phyloP scores from a whole-genome alignment of 768 basidiomycete species.

The Artomyces pyxidatus region DNA sequence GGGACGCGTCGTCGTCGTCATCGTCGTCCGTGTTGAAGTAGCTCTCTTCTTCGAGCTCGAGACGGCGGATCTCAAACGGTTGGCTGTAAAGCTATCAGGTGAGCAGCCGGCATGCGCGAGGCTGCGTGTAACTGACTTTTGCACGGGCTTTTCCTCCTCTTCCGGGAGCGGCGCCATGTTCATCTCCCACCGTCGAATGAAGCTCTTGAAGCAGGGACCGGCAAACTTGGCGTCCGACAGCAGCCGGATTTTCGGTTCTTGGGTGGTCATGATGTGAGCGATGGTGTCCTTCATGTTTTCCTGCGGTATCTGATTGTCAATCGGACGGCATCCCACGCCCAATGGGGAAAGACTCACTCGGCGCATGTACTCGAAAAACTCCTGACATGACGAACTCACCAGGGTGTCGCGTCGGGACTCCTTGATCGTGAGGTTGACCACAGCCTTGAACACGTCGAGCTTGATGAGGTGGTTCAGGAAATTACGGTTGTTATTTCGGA shows the following conservation, averaged over 20 bases:
- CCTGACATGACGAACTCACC: slow-evolving; percentile 90
- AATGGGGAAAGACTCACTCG: slow-evolving; percentile 41
- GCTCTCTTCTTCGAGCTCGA: slow-evolving; percentile 80
- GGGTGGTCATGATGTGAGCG: slow-evolving; percentile 71
- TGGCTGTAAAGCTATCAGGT: background rate
- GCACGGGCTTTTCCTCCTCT: slow-evolving; percentile 32
- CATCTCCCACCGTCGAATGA: slow-evolving; percentile 84
- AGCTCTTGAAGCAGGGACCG: slow-evolving; percentile 57
- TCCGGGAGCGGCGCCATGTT: slow-evolving; percentile 74
- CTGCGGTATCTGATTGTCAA: slow-evolving; percentile 29
- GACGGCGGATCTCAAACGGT: slow-evolving; percentile 29
- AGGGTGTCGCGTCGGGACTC: slow-evolving; percentile 88
- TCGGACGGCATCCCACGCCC: background rate
- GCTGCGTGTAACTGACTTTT: slow-evolving; percentile 26
- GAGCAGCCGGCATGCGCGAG: background rate
- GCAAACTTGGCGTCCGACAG: slow-evolving; percentile 56
- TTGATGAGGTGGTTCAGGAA: slow-evolving; percentile 71
- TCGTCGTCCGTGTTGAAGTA: slow-evolving; percentile 92
- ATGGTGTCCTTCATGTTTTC: slow-evolving; percentile 87
- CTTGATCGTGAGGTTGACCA: slow-evolving; percentile 74
- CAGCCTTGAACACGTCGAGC: slow-evolving; percentile 73
- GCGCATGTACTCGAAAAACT: slow-evolving; percentile 89
- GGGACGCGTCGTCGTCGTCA: slow-evolving; percentile 41
- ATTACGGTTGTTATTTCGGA: slow-evolving; percentile 76
- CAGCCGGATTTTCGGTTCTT: slow-evolving; percentile 55